A percentile compares a stretch with the other conserved stretches of the same genome.
phyloP scores from a whole-genome alignment of 768 basidiomycete genomes.

The Brasilioporus rufonigricans region DNA sequence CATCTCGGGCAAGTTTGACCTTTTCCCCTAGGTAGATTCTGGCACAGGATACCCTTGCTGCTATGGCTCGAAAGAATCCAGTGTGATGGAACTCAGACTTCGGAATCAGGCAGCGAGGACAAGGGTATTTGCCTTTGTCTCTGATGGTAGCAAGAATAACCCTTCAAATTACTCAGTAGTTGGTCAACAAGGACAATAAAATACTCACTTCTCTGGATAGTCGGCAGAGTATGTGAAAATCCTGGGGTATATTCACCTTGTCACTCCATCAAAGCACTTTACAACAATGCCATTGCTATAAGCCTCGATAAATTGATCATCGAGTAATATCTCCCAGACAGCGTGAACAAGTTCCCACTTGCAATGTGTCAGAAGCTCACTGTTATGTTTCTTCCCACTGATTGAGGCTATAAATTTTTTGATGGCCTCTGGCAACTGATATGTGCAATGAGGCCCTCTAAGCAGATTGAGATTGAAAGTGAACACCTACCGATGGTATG shows the following conservation, averaged over 20 bases:
- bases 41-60: neutral
- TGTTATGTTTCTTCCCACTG: neutral
- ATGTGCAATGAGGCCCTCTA: neutral
- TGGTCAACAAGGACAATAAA: neutral
- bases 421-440: neutral
- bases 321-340: neutral
- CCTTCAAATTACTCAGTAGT: neutral
- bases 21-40: neutral
- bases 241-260: neutral
- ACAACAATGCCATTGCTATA: neutral
- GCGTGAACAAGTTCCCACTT: neutral
- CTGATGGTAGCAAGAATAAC: neutral
- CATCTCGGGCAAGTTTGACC: neutral
- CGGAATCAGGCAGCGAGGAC: neutral
- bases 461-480: neutral
- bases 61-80: neutral
- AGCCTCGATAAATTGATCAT: neutral
- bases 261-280: neutral
- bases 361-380: neutral
- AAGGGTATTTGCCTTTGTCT: neutral
- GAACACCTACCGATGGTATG: slow-evolving; percentile 12
- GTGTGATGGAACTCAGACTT: neutral
- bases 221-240: neutral
- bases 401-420: neutral
- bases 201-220: neutral